These are phyloP conservation scores for Aspergillus viridinutans DNA, from an alignment of 2,329 filamentous ascomycete genomes.

Conservation along the genomic window DNA sequence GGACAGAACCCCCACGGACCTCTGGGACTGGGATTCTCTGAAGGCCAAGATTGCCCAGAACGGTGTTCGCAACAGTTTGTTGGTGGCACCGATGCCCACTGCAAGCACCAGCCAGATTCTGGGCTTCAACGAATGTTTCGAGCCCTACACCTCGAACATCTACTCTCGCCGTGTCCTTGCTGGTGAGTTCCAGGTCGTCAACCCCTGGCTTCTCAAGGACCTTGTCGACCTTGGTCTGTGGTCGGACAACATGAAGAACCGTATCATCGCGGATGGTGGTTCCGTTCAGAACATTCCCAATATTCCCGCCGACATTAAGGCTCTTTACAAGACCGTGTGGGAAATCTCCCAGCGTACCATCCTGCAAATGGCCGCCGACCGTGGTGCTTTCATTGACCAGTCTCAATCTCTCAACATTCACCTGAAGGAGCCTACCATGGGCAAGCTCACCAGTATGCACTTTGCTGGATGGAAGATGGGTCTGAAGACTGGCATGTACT, in stretches of 20 bases:
- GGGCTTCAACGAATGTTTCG: slow-evolving; percentile 99
- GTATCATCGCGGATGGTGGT: slow-evolving; percentile 94
- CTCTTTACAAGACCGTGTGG: slow-evolving; percentile 99
- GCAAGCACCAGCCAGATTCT: slow-evolving; percentile 96
- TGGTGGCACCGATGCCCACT: slow-evolving; percentile 96
- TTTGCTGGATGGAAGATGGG: slow-evolving; percentile 99
- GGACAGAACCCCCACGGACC: slow-evolving; percentile 85
- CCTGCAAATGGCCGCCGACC: slow-evolving; percentile 96
- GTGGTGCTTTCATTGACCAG: slow-evolving; percentile 98
- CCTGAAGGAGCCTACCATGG: slow-evolving; percentile 99
- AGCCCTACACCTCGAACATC: slow-evolving; percentile 99
- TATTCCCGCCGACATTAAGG: slow-evolving; percentile 93
- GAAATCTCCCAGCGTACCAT: slow-evolving; percentile 95
- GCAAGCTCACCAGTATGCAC: slow-evolving; percentile 99
- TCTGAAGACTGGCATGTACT: slow-evolving; percentile 99
- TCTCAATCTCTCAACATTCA: slow-evolving; percentile 99
- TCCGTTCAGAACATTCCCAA: slow-evolving; percentile 97
- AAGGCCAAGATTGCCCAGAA: slow-evolving; percentile 90
- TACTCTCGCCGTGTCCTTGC: slow-evolving; percentile 97
- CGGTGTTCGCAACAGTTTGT: slow-evolving; percentile 90
- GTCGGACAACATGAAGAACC: slow-evolving; percentile 99
- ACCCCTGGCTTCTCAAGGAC: slow-evolving; percentile 97
- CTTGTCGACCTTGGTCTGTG: slow-evolving; percentile 96
- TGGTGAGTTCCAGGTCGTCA: slow-evolving; percentile 98
- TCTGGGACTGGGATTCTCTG: slow-evolving; percentile 92